Base-by-base conservation (phyloP, 768 basidiomycete species). In the Zangia roseola region DNA sequence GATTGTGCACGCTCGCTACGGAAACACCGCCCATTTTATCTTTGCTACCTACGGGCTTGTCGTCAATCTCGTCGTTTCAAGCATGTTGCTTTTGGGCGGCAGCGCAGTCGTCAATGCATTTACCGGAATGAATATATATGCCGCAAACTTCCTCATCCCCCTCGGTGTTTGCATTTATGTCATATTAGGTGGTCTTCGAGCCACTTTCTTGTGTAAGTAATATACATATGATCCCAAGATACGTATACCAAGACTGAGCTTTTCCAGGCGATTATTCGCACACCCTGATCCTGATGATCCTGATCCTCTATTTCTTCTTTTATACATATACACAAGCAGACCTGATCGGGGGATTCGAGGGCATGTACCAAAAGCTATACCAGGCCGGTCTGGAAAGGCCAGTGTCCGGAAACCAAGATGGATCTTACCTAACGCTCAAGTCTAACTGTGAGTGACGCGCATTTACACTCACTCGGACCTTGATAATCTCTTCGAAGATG, bases 121-220 rank as follows among this genome's bases (percentile, higher is more conserved):
- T 31, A 73, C 73, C 17, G 72, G 71, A 8, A 73, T 72, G 62
- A 70, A 69, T 43, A 59, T 67, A 21, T 67, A 68, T 47, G 73
- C 73, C 1, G 69, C 71, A 10, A 61, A 65, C 31, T 70, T 72
- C 59, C 61, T 76, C 12, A 66, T 74, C n/a, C 74, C 74, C 1
- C 51, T 74, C 7, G 71, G 69, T 9, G 71, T 74, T 20, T 65
- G 64, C 20, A 59, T 69, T 23, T 74, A 75, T 50, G 71, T 71
- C 24, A 60, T 69, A 35, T 51, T 67, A 17, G 65, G 67, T 34
- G 71, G 68, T 10, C 60, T 72, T 14, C 58, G 65, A 17, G 63
- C 65, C 21, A 70, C 70, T 6, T 69, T 71, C 53, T 37, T 69
- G 40, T 62, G 63, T 54, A 51, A 60, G 54, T 59, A 24, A 34